phyloP scores from a whole-genome alignment of 2,329 filamentous ascomycete genomes.

The Chaetomium strumarium region DNA sequence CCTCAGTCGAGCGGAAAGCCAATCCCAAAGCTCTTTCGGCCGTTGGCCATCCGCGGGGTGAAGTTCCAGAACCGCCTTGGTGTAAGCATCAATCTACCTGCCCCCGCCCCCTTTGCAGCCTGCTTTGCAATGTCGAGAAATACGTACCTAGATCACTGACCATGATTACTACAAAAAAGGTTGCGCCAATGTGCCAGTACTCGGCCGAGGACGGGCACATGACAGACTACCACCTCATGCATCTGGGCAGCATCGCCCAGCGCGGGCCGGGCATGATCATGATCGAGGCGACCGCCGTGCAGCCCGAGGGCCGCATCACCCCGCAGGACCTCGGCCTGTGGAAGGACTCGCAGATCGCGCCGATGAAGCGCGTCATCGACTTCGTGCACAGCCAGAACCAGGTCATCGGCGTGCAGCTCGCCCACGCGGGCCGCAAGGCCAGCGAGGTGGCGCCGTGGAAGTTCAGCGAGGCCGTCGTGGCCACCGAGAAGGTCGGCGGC shows the following conservation, averaged over 20 bases:
- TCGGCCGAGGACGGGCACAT: constrained; percentile 49
- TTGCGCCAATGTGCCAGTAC: constrained; percentile 42
- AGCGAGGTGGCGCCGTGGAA: constrained; percentile 53
- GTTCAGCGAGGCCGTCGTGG: constrained; percentile 38
- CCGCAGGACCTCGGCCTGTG: constrained; percentile 47
- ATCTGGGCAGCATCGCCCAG: constrained; percentile 65
- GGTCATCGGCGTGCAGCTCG: constrained; percentile 64
- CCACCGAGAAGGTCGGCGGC: constrained; percentile 39
- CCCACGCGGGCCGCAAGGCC: constrained; percentile 60
- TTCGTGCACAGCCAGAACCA: constrained; percentile 49
- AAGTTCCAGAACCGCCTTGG: constrained; percentile 43
- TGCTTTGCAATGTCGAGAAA: too few species aligned
- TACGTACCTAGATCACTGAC: too few species aligned
- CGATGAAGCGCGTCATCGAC: constrained; percentile 31
- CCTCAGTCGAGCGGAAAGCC: constrained; percentile 42
- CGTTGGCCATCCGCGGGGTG: constrained; percentile 40
- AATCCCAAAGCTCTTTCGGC: constrained; percentile 46
- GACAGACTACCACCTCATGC: constrained; percentile 66
- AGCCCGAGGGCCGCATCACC: constrained; percentile 64
- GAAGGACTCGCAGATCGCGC: constrained; percentile 28
- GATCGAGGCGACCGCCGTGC: constrained; percentile 64
- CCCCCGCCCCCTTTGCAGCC: too few species aligned
- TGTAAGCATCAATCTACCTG: constrained; percentile 25
- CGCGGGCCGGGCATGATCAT: constrained; percentile 62
- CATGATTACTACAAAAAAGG: neutral